Conservation (phyloP, 1,284 basidiomycete genomes). For the Ustilago nuda region DNA sequence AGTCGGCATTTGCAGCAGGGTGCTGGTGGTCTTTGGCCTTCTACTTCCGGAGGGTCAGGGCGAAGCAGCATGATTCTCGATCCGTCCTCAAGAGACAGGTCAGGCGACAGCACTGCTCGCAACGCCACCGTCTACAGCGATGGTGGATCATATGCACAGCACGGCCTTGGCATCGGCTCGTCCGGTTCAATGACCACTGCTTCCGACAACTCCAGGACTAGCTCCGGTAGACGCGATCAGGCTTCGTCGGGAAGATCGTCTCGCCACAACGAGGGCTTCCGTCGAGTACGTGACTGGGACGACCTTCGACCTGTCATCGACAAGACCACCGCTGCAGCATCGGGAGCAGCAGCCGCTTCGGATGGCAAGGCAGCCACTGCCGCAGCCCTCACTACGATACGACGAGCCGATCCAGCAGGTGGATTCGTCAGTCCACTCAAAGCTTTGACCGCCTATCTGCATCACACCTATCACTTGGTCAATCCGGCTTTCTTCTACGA, state of each 20-base stretch:
- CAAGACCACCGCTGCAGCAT: conserved; percentile 42
- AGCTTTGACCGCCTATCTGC: conserved; percentile 66
- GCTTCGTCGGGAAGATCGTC: conserved; percentile 25
- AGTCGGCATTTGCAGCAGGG: conserved; percentile 12
- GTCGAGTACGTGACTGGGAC: conserved; percentile 59
- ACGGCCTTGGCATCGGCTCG: conserved; percentile 43
- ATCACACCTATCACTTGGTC: conserved; percentile 69
- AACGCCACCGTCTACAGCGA: conserved; percentile 44
- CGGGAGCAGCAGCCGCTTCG: conserved; percentile 47
- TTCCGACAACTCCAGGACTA: conserved; percentile 48
- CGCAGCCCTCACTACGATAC: conserved; percentile 40
- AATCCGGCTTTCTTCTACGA: conserved; percentile 69
- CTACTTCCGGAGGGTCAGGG: conserved; percentile 10
- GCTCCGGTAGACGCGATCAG: conserved; percentile 18
- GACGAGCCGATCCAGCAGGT: conserved; percentile 65
- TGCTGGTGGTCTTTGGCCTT: conserved; percentile 31
- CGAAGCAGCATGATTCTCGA: conserved; percentile 50
- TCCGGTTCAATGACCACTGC: conserved; percentile 42
- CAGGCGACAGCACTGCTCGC: conserved; percentile 36
- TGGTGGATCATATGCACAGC: conserved; percentile 28
- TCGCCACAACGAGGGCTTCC: conserved; percentile 57
- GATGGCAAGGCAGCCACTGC: conserved; percentile 52
- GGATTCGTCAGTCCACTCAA: conserved; percentile 68
- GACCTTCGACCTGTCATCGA: conserved; percentile 61
- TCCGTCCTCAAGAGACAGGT: conserved; percentile 20